A percentile compares a stretch with the other conserved stretches of the same genome.
Evolutionary conservation across 176 grass and related monocot species (phyloP).

Genomic region (Oryza meridionalis): DNA sequence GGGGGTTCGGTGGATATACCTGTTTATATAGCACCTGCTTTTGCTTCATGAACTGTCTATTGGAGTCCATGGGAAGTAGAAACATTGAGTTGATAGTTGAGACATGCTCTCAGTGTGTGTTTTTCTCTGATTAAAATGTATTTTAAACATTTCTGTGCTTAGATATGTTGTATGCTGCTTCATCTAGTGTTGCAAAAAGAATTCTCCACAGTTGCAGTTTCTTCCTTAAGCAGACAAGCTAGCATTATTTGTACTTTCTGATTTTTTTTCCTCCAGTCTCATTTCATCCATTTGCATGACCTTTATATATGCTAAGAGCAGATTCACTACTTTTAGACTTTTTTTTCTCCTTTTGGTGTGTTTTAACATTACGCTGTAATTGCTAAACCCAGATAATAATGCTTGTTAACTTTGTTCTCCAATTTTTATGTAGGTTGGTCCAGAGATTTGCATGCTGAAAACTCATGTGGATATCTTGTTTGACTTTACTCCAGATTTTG

Average conservation of each 20-base stretch:
- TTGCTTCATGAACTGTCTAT: slow-evolving; percentile 2
- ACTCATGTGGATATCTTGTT: slow-evolving; percentile 81
- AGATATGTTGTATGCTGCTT: not conserved
- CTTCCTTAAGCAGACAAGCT: not conserved
- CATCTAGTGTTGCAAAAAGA: not conserved
- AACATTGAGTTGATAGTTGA: not conserved
- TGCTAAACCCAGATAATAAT: not conserved
- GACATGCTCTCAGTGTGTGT: not conserved
- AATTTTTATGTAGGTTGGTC: slow-evolving; percentile 49
- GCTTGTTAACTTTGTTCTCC: not conserved
- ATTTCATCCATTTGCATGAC: not conserved
- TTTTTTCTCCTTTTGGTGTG: not conserved
- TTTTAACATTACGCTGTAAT: not conserved
- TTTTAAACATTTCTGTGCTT: not conserved
- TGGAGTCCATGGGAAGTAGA: not conserved
- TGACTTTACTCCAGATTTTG: slow-evolving; percentile 75
- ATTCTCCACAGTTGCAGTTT: not conserved
- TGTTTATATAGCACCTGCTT: not conserved
- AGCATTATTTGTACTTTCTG: not conserved
- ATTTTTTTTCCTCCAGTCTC: not conserved
- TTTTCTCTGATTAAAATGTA: not conserved
- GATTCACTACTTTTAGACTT: not conserved
- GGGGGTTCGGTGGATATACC: too few species aligned
- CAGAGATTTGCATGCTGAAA: slow-evolving; percentile 68
- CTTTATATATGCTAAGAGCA: not conserved